These are phyloP conservation scores for Chaetomium tenue DNA, from an alignment of 495 filamentous ascomycete species.

Conservation along the genomic window DNA sequence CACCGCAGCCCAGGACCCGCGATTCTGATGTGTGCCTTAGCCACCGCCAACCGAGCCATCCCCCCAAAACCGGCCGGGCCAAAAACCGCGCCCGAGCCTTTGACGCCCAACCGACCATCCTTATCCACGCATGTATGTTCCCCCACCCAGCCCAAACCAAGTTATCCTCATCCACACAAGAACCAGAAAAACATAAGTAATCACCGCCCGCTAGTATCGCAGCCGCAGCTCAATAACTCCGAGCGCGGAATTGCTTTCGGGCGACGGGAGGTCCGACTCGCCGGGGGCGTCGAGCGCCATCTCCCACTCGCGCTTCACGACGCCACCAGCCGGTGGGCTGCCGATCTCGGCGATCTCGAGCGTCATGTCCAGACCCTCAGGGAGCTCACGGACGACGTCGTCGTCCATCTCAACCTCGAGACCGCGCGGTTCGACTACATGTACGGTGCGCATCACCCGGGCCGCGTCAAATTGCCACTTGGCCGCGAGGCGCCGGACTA, in stretches of 20 bases:
- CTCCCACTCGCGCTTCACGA: conserved; percentile 53
- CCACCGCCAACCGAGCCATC: neutral
- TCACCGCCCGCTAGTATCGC: conserved; percentile 51
- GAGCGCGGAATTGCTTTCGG: conserved; percentile 25
- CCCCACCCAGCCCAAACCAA: neutral
- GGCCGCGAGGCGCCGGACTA: conserved; percentile 65
- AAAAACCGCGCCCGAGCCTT: too few species aligned
- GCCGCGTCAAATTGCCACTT: conserved; percentile 77
- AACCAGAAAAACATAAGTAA: too few species aligned
- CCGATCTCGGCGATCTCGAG: conserved; percentile 49
- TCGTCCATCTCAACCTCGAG: conserved; percentile 86
- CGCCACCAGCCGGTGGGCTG: conserved; percentile 23
- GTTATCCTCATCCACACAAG: neutral
- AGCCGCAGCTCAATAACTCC: conserved; percentile 48
- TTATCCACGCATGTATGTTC: neutral
- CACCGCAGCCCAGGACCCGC: conserved; percentile 15
- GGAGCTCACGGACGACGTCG: conserved; percentile 79
- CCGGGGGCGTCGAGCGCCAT: conserved; percentile 47
- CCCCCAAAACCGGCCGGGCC: neutral
- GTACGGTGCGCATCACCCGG: conserved; percentile 66
- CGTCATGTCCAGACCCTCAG: conserved; percentile 87
- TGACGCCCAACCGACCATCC: neutral
- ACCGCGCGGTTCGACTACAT: conserved; percentile 62
- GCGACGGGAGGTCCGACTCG: conserved; percentile 40
- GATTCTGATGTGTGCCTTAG: neutral